phyloP scores from a whole-genome alignment of 345 rosid genomes.

The Ceriops decandra region DNA sequence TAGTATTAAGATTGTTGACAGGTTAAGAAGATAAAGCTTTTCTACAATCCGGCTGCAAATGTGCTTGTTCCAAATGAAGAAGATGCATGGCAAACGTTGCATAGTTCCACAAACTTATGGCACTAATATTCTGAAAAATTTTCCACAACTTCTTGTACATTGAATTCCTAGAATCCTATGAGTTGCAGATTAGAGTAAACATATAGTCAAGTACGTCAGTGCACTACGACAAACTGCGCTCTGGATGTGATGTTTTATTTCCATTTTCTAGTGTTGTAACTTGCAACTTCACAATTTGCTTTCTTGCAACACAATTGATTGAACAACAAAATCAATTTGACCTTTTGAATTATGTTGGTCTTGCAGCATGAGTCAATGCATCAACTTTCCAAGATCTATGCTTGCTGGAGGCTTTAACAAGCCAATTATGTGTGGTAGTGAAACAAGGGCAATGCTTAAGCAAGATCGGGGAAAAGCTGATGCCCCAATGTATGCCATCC shows the following conservation, averaged over 20 bases:
- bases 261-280: neutral
- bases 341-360: neutral
- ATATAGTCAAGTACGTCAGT: no score
- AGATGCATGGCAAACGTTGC: constrained; percentile 31
- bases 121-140: neutral
- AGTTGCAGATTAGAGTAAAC: no score
- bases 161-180: no score
- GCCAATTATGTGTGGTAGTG: constrained; percentile 90
- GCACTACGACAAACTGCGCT: no score
- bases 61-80: neutral
- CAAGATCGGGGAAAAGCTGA: constrained; percentile 81
- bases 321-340: neutral
- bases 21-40: neutral
- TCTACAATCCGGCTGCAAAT: neutral
- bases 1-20: neutral
- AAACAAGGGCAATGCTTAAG: constrained; percentile 81
- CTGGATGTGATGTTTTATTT: neutral
- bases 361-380: neutral
- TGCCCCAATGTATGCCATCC: constrained; percentile 71
- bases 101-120: neutral
- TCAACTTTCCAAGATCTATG: constrained; percentile 2
- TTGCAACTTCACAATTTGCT: neutral
- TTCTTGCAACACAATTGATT: neutral
- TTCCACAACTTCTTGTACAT: neutral
- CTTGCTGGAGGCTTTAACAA: constrained; percentile 86